Percentiles rank a stretch among this genome's conserved stretches.
Evolutionary conservation across 129 eudicot species (phyloP).

Genomic region (Escallonia rubra): DNA sequence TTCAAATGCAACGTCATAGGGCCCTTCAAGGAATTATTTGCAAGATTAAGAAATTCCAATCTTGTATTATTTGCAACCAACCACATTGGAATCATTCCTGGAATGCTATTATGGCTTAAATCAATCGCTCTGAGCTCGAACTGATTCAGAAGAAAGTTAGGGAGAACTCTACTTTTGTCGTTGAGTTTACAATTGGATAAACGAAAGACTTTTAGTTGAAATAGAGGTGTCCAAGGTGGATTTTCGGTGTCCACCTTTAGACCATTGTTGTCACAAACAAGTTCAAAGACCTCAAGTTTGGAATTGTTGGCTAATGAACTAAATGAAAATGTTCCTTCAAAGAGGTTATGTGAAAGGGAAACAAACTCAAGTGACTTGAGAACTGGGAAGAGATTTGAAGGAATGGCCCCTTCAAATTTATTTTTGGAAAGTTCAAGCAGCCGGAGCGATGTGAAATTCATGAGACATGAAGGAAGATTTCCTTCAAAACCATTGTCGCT

Average conservation of each 20-base stretch:
- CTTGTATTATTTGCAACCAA: slow-evolving; percentile 8
- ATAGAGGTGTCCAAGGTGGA: slow-evolving; percentile 1
- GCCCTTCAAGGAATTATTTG: neutral
- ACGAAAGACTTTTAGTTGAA: slow-evolving; percentile 6
- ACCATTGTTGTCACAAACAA: neutral
- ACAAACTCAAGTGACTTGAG: slow-evolving; percentile 11
- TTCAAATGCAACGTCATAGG: neutral
- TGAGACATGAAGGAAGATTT: slow-evolving; percentile 7
- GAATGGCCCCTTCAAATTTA: neutral
- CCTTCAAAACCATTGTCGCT: neutral
- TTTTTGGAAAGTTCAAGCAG: slow-evolving; percentile 4
- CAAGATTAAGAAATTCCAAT: neutral
- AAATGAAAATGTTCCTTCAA: slow-evolving; percentile 11
- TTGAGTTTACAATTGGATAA: slow-evolving; percentile 6
- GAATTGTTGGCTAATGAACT: too few relatives aligned
- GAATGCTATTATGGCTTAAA: neutral
- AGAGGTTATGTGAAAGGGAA: slow-evolving; percentile 6
- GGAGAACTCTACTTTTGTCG: neutral
- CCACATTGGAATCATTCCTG: slow-evolving; percentile 8
- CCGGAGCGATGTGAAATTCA: slow-evolving; percentile 12
- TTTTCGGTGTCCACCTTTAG: neutral
- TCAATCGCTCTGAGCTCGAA: neutral
- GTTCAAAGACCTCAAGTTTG: slow-evolving; percentile 12
- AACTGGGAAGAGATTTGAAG: neutral
- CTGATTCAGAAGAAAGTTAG: slow-evolving; percentile 7